Evolutionary conservation across 768 basidiomycete genomes (phyloP), one percentile per base, ranked within the genome.

Genomic region (Phanerochaete carnosa): DNA sequence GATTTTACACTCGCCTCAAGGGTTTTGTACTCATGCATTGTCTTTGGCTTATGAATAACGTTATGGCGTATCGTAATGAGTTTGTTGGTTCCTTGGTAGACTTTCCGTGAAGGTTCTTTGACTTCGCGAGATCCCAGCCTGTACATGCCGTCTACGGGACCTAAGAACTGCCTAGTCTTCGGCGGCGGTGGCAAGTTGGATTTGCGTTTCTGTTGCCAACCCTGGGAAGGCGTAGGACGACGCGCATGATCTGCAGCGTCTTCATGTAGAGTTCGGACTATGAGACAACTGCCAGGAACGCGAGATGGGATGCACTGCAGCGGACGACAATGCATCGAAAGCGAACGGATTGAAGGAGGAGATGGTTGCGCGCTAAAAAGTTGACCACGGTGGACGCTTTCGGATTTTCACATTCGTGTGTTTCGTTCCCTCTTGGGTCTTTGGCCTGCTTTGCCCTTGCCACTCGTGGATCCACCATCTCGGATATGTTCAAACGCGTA

Each of bases 401-500:
- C 3, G 22, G 12, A 46, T 16, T n/a, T n/a, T 39, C 37, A 9
- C 37, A 9, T 39, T 39, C 37, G 37, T 19, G 37, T 19, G 11
- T 9, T 9, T 9, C 9, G 37, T 49, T 49, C 26, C 3, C 47
- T 49, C 23, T 5, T 49, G 22, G n/a, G 37, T 19, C 49, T 16
- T 23, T 11, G 12, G 33, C 23, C 45, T 25, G 23, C 25, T 49
- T 12, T 16, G 9, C 28, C 23, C 16, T 49, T 25, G n/a, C 45
- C 7, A 35, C 39, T 49, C 47, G 37, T 19, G 9, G 37, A 19
- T 25, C 5, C 47, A 49, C 7, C 22, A 3, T 22, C 51, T 32
- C 22, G 4, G 23, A 30, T n/a, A 92, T 92, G 90, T 91, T 90
- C 79, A 92, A 93, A 74, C 83, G 91, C 61, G 79, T 90, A 7